A percentile compares a stretch with the other conserved stretches of the same genome.
These are phyloP conservation scores for Allium cepa DNA, from an alignment of 106 monocot species.

Conservation along the genomic window DNA sequence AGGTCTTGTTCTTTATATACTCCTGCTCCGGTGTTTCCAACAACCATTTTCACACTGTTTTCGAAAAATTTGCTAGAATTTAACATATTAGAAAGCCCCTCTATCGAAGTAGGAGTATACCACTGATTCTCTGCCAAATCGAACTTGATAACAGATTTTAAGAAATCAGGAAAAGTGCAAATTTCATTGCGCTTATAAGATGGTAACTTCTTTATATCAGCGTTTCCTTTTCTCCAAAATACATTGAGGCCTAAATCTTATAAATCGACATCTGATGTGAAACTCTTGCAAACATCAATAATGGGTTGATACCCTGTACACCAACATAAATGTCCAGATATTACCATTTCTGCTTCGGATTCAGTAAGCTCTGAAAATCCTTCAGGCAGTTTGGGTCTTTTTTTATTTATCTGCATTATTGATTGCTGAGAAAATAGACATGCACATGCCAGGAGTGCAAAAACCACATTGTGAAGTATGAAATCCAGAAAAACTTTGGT, in stretches of 20 bases:
- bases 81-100: constrained; percentile 34
- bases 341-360: constrained; percentile 11
- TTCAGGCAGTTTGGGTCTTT: background rate
- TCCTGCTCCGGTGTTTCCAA: constrained; percentile 61
- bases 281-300: background rate
- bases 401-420: constrained; percentile 39
- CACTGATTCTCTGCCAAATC: constrained; percentile 21
- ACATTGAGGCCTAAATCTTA: constrained; percentile 16
- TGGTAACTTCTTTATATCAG: constrained; percentile 5
- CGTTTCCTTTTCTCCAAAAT: constrained; percentile 11
- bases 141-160: constrained; percentile 47
- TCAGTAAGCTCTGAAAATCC: background rate
- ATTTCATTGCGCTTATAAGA: background rate
- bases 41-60: background rate
- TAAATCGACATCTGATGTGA: constrained; percentile 13
- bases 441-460: constrained; percentile 81
- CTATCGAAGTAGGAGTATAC: constrained; percentile 34
- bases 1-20: constrained; percentile 53
- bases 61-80: constrained; percentile 10
- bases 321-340: constrained; percentile 10
- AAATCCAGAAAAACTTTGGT: constrained; percentile 67
- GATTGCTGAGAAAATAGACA: constrained; percentile 18
- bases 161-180: constrained; percentile 34
- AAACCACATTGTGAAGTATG: constrained; percentile 91
- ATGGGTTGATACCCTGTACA: constrained; percentile 15